Base-by-base conservation (phyloP, 2,329 filamentous ascomycete species). In the Diaporthe citriasiana region DNA sequence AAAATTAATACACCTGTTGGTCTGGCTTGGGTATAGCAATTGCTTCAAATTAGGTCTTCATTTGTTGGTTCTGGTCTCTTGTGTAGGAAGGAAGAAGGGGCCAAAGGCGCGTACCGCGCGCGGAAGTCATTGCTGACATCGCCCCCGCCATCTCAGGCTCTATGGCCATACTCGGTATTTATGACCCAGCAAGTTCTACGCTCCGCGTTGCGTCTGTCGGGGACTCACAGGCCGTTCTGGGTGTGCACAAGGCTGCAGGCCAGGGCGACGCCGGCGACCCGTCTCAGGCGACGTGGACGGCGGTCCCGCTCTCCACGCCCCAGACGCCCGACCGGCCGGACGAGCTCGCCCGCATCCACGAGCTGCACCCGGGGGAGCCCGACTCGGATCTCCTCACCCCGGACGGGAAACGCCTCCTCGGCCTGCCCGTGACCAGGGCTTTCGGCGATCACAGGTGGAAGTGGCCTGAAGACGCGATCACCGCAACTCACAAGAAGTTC, bases 381-480 rank as follows among this genome's bases (percentile, higher is more conserved):
- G 83, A 87, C 25, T 82, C 87, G 12, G 85, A 91, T 15, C 84
- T 93, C 4, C 13, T 68, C 33, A 68, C 63, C 33, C 84, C 87
- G 73, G 83, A 85, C 22, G 92, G 92, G 0, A 68, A 25, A 22
- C 87, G 92, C 0, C 81, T 93, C 0, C 85, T 93, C 74, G 92
- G 93, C 1, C 86, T 90, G 53, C 84, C 84, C 51, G 86, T 93
- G 1, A 90, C 91, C 0, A 86, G 92, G 7, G 92, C 90, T 0
- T 94, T 94, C 79, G 93, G 93, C 22, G 92, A 94, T 79, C 86
- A 88, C 68, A 86, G 89, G 73, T 93, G 90, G 90, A 94, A 94
- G 80, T 93, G 91, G 90, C 80, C 88, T 5, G 79, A 86, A 19
- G 84, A 87, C 3, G 81, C 89, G 8, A 84, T 75, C 27, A 4